Conservation (phyloP, 2,329 filamentous ascomycete species). For the Esteya vermicola region DNA sequence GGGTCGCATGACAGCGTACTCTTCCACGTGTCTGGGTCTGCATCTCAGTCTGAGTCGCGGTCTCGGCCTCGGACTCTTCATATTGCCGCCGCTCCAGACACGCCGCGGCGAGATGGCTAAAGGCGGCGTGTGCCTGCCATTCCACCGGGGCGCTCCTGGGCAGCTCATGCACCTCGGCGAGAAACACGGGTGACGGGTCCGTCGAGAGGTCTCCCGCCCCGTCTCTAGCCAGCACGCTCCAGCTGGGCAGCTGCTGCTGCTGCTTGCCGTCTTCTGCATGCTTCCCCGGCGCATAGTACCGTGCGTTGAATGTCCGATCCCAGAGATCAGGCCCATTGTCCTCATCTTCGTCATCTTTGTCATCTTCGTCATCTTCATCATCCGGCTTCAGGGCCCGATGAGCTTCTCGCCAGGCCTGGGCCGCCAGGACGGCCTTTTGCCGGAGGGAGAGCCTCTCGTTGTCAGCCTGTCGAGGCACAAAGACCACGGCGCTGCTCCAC, state of each 20-base stretch:
- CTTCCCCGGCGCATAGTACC: slow-evolving; percentile 27
- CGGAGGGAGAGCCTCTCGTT: neutral
- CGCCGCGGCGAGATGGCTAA: slow-evolving; percentile 21
- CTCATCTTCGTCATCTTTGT: slow-evolving; percentile 31
- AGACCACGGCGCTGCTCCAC: slow-evolving; percentile 66
- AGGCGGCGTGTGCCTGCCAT: slow-evolving; percentile 62
- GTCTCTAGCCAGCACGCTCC: slow-evolving; percentile 24
- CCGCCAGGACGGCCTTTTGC: slow-evolving; percentile 5
- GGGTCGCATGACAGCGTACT: too few species aligned
- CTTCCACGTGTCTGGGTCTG: too few species aligned
- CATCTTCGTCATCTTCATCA: slow-evolving; percentile 29
- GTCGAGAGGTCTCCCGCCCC: neutral
- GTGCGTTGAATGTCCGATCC: slow-evolving; percentile 46
- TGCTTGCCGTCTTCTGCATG: neutral
- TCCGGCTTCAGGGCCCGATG: slow-evolving; percentile 19
- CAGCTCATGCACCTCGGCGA: slow-evolving; percentile 61
- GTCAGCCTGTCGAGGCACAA: slow-evolving; percentile 34
- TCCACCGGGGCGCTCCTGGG: slow-evolving; percentile 65
- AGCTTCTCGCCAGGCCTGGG: slow-evolving; percentile 33
- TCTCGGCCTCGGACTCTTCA: neutral
- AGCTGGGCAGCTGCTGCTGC: slow-evolving; percentile 32
- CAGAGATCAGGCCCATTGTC: slow-evolving; percentile 48
- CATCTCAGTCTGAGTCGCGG: neutral
- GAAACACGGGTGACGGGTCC: slow-evolving; percentile 51
- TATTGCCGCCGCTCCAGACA: neutral